These are phyloP conservation scores for Hyphopichia khmerensis DNA, from an alignment of 1,139 yeast species.

Conservation along the genomic window DNA sequence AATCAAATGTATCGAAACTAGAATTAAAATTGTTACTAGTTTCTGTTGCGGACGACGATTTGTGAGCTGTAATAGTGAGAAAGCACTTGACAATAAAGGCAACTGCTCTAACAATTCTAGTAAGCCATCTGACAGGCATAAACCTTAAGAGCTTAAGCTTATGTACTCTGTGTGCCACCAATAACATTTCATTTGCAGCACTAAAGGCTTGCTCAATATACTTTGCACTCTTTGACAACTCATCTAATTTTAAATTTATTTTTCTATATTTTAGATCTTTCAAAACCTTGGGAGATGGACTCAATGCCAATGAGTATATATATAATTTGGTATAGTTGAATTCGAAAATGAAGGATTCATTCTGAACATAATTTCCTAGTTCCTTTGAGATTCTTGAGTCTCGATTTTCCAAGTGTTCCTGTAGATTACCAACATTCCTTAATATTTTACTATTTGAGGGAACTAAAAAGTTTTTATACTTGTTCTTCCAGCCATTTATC, in stretches of 20 bases:
- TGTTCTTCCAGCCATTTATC: slow-evolving; percentile 73
- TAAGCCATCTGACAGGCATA: slow-evolving; percentile 92
- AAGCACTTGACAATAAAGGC: slow-evolving; percentile 88
- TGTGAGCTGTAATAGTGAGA: slow-evolving; percentile 59
- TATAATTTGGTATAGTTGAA: slow-evolving; percentile 81
- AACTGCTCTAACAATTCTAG: slow-evolving; percentile 84
- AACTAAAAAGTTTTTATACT: slow-evolving; percentile 54
- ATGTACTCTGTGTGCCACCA: slow-evolving; percentile 71
- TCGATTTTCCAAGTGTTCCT: slow-evolving; percentile 32
- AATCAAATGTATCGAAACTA: slow-evolving; percentile 38
- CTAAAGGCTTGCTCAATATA: slow-evolving; percentile 80
- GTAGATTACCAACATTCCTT: slow-evolving; percentile 26
- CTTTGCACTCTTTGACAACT: slow-evolving; percentile 69
- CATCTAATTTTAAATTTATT: slow-evolving; percentile 57
- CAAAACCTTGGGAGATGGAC: slow-evolving; percentile 34
- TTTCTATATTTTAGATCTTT: slow-evolving; percentile 17
- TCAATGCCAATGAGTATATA: slow-evolving; percentile 80
- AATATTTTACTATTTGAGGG: slow-evolving; percentile 39
- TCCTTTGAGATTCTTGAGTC: slow-evolving; percentile 40
- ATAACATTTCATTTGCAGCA: slow-evolving; percentile 79
- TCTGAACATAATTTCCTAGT: slow-evolving; percentile 47
- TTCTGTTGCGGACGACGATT: slow-evolving; percentile 17
- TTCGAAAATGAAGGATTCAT: slow-evolving; percentile 76
- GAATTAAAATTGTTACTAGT: slow-evolving; percentile 17
- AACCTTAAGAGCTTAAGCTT: slow-evolving; percentile 60